Evolutionary conservation across 495 filamentous ascomycete genomes (phyloP), one percentile per base, ranked within the genome.

Genomic region (Tuber magnatum): DNA sequence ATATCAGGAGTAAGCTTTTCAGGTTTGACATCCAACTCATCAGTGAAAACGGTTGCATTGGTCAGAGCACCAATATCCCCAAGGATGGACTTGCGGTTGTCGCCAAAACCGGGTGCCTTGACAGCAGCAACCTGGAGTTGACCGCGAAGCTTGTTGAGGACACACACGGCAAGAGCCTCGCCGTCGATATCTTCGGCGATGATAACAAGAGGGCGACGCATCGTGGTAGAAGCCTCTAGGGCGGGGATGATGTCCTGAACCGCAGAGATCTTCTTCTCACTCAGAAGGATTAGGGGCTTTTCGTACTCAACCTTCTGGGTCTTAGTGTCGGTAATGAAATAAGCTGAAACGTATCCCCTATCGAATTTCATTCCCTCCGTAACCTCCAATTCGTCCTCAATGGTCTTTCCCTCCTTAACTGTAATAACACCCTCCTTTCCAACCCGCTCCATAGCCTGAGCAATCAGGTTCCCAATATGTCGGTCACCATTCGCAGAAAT

Each of bases 281-380:
- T 97, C 61, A 99, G 92, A 39, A 99, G 91, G 85, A 99, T 93
- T 80, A 99, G 87, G 78, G 95, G 95, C 90, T 98, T 98, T 91
- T 99, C 95, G 81, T 98, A 98, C 87, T 98, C 95, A 73, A 97
- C 93, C 91, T 98, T 99, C 85, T 96, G 93, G 69, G 94, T 83
- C 90, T 99, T 99, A 88, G 93, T 86, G 83, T 99, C 95, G 86
- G 95, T 99, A 88, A 98, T 98, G 90, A 99, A 99, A 90, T 99
- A 99, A 80, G 95, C 92, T 56, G 95, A 99, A 82, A 97, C 95
- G 86, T 90, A 99, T 74, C 95, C 95, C 81, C 95, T 94, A 88
- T 99, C 95, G 86, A 99, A 98, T 83, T 94, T 92, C 95, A 99
- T 99, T 85, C 95, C 95, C 89, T 99, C 95, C 40, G 95, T 99